Conservation (phyloP, 2,329 filamentous ascomycete species). For the Aschersonia sp. region DNA sequence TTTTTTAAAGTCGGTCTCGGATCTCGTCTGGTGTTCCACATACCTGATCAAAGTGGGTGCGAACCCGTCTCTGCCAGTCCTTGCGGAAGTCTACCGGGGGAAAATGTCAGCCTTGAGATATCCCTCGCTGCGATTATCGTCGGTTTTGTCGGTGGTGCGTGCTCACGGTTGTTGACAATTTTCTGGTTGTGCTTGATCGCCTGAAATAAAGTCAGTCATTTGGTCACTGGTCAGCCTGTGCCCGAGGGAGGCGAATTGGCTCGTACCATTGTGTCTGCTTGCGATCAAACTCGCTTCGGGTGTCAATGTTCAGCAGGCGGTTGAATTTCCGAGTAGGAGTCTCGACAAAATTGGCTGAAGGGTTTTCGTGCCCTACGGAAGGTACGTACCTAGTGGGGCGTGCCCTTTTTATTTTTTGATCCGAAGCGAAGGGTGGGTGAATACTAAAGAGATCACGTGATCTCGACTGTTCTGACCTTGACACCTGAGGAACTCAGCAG, state of each 20-base stretch:
- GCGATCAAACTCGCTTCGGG: conserved; percentile 33
- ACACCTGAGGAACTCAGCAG: conserved; percentile 1
- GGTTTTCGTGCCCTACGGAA: conserved; percentile 26
- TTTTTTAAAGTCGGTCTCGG: neutral
- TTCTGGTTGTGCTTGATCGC: conserved; percentile 99
- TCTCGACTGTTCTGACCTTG: neutral
- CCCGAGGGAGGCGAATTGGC: neutral
- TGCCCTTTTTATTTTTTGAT: conserved; percentile 6
- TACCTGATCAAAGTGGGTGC: conserved; percentile 99
- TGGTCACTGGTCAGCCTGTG: conserved; percentile 11
- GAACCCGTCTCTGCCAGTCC: conserved; percentile 99
- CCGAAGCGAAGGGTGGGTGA: conserved; percentile 2
- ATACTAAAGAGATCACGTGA: conserved; percentile 10
- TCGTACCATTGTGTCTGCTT: conserved; percentile 39
- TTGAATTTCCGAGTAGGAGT: conserved; percentile 20
- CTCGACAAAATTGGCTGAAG: conserved; percentile 25
- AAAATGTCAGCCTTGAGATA: conserved; percentile 19
- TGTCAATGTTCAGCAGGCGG: conserved; percentile 26
- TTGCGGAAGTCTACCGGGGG: conserved; percentile 75
- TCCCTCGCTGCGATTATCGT: conserved; percentile 11
- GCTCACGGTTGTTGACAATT: conserved; percentile 87
- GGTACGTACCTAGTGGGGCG: conserved; percentile 19
- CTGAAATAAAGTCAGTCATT: conserved; percentile 27
- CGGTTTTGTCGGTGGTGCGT: conserved; percentile 9
- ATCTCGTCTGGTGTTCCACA: conserved; percentile 14